Evolutionary conservation across 495 filamentous ascomycete genomes (phyloP).

Genomic region (Venustampulla echinocandica): DNA sequence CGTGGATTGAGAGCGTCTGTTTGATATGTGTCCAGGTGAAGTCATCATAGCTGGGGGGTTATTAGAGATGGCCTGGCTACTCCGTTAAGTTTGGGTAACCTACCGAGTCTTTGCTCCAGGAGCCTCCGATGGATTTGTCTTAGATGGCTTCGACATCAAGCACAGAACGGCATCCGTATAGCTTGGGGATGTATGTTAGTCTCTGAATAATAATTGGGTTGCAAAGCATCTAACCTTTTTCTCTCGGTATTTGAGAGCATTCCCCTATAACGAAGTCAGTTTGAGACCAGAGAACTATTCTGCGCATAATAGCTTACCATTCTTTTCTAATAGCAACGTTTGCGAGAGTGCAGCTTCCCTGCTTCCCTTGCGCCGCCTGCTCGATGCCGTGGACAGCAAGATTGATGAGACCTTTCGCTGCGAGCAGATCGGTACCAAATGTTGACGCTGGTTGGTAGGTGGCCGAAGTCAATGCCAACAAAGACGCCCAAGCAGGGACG

Average conservation of each 20-base stretch:
- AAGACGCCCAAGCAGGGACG: neutral
- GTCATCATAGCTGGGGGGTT: constrained; percentile 50
- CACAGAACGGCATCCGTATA: constrained; percentile 63
- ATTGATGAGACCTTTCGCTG: constrained; percentile 17
- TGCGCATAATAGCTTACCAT: constrained; percentile 33
- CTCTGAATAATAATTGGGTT: too few relatives aligned
- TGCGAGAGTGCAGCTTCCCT: constrained; percentile 33
- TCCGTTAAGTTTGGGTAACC: neutral
- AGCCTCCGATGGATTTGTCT: constrained; percentile 28
- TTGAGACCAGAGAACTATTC: too few relatives aligned
- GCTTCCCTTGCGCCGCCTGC: constrained; percentile 5
- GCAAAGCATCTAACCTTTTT: too few relatives aligned
- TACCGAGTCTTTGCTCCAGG: constrained; percentile 29
- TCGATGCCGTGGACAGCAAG: constrained; percentile 11
- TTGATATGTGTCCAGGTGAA: constrained; percentile 59
- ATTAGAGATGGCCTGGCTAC: neutral
- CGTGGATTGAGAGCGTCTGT: constrained; percentile 55
- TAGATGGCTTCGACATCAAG: constrained; percentile 44
- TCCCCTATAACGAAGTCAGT: constrained; percentile 27
- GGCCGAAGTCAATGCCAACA: constrained; percentile 2
- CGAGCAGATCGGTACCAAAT: constrained; percentile 15
- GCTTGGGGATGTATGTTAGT: too few relatives aligned
- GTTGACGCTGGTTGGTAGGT: constrained; percentile 12
- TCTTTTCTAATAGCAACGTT: constrained; percentile 36
- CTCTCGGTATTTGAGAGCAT: constrained; percentile 32